Conservation (phyloP, 164 flowering plant species). For the Nymphaea colorata region DNA sequence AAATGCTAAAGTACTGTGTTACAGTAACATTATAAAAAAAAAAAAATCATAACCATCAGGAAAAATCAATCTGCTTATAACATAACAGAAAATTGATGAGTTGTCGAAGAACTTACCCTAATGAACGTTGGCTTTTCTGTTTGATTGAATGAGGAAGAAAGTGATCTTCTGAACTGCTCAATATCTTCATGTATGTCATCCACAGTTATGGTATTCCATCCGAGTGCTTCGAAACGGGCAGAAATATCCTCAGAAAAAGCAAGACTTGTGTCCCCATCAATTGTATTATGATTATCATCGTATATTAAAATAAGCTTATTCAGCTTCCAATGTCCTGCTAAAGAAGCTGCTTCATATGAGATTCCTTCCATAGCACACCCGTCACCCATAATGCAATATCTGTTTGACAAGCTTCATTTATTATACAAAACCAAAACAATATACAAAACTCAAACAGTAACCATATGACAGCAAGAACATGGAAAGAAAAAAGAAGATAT, state of each 20-base stretch:
- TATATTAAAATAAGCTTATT: conserved; percentile 97
- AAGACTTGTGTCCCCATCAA: conserved; percentile 93
- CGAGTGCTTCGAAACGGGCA: conserved; percentile 84
- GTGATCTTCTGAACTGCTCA: conserved; percentile 92
- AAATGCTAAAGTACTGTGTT: too few relatives aligned
- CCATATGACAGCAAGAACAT: neutral
- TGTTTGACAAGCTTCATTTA: conserved; percentile 8
- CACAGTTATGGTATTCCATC: conserved; percentile 98
- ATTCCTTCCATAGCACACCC: conserved; percentile 99
- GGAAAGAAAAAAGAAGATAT: neutral
- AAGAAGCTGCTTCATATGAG: conserved; percentile 86
- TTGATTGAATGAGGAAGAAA: conserved; percentile 30
- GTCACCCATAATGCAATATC: conserved; percentile 81
- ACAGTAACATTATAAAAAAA: too few relatives aligned
- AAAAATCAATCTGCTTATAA: too few relatives aligned
- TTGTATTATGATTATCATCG: conserved; percentile 95
- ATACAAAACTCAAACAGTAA: too few relatives aligned
- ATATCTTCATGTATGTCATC: conserved; percentile 97
- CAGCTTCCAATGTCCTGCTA: conserved; percentile 97
- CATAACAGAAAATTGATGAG: too few relatives aligned
- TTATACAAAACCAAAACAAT: too few relatives aligned
- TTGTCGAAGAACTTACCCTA: conserved; percentile 35
- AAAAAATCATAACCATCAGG: too few relatives aligned
- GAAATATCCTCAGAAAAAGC: conserved; percentile 92
- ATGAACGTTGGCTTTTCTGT: conserved; percentile 89